A percentile compares a stretch with the other conserved stretches of the same genome.
Conservation (phyloP, 2,329 filamentous ascomycete genomes). For the Talaromyces funiculosus region DNA sequence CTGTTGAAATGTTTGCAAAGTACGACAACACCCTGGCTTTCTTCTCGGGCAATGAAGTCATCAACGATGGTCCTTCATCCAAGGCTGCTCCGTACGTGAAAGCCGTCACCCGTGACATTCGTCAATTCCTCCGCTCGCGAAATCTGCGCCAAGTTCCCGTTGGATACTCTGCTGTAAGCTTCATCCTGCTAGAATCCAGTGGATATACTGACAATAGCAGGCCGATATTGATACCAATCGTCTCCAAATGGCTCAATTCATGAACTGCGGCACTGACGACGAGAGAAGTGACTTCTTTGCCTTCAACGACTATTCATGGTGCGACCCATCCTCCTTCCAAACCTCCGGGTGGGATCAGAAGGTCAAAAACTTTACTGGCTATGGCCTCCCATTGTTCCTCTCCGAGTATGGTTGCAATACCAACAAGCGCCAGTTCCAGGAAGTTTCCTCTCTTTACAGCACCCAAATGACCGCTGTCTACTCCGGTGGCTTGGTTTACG, state of each 20-base stretch:
- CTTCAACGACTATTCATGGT: constrained; percentile 77
- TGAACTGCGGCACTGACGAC: constrained; percentile 86
- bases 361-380: constrained; percentile 79
- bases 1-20: constrained; percentile 73
- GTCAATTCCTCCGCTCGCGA: constrained; percentile 60
- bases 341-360: constrained; percentile 79
- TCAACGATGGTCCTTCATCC: constrained; percentile 64
- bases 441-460: constrained; percentile 74
- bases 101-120: constrained; percentile 71
- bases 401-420: constrained; percentile 91
- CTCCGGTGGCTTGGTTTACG: constrained; percentile 93
- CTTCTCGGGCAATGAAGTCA: constrained; percentile 77
- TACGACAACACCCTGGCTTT: constrained; percentile 85
- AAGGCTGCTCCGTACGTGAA: constrained; percentile 68
- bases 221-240: constrained; percentile 83
- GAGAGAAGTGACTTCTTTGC: constrained; percentile 82
- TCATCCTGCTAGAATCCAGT: not conserved
- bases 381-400: constrained; percentile 85
- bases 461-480: constrained; percentile 80
- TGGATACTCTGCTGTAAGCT: constrained; percentile 56
- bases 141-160: constrained; percentile 64
- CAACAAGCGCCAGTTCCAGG: constrained; percentile 74
- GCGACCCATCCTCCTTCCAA: constrained; percentile 71
- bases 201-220: constrained; percentile 16
- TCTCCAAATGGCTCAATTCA: constrained; percentile 79